Evolutionary conservation across 2,329 filamentous ascomycete genomes (phyloP), one percentile per base, ranked within the genome.

Genomic region (Fusarium falciforme): DNA sequence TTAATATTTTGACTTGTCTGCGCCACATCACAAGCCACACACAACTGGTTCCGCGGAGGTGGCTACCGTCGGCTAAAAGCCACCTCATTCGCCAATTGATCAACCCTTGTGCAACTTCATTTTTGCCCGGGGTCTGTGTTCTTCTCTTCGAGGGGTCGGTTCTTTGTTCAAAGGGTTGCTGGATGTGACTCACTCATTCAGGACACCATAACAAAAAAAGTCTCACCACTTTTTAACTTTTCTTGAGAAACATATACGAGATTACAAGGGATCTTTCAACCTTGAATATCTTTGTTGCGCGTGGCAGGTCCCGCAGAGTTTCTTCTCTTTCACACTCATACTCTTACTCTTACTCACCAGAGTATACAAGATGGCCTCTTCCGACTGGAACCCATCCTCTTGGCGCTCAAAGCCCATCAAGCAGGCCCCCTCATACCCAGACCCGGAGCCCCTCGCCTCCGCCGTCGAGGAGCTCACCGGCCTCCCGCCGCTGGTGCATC

Each of bases 371-470:
- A 77, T 74, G 73, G 67, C 73, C 59, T 66, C 67, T 70, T 93
- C 73, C 35, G 64, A 66, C 68, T 93, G 91, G 91, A 83, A 86
- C 12, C 91, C 90, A 9, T 85, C 86, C 79, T 93, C 93, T 49
- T 96, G 94, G 94, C 89, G 91, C 76, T 87, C 89, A 64, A 95
- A 94, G 82, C 93, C 93, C 44, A 93, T 95, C 83, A 93, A 93
- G 82, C 94, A 96, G 82, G 86, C 89, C 14, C 92, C 94, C 31
- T 84, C 88, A 38, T 96, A 96, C 81, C 87, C 90, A 4, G 90
- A 95, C 78, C 81, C 86, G 44, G 80, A 83, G 16, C 89, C 88
- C 25, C 87, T 95, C 42, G 82, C 87, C 61, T 87, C 87, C 55
- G 90, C 93, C 16, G 84, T 91, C 54, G 82, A 84, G 2, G 92